Evolutionary conservation across 495 filamentous ascomycete species (phyloP), one percentile per base, ranked within the genome.

Genomic region (Aspergillus affinis): DNA sequence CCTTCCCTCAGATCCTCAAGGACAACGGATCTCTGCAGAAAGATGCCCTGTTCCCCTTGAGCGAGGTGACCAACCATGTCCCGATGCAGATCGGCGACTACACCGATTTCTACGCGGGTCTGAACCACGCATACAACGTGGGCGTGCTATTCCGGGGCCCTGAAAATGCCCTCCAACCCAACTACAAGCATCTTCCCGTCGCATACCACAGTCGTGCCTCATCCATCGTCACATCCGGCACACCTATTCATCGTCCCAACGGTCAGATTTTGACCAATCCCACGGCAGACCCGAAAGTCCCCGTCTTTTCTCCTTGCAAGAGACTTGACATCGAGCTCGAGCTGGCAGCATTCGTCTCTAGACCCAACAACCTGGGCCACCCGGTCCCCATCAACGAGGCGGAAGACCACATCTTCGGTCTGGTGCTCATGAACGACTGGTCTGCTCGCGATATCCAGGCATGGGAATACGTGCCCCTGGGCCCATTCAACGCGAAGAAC

Each of bases 361-460:
- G 72, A 44, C 77, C 79, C 10, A 94, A 89, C 65, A 69, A 80
- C 4, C 75, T 93, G 65, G 90, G 92, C 18, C 78, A 84, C 60
- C 75, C 81, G 0, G 79, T 93, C 19, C 66, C 72, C 4, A 80
- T 95, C 19, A 67, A 83, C 27, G 74, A 90, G 41, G 93, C 93
- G 0, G 85, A 88, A 54, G 85, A 93, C 45, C 78, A 84, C 65
- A 82, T 97, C 44, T 97, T 97, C 72, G 93, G 93, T 6, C 78
- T 92, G 27, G 93, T 97, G 3, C 76, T 97, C 51, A 82, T 97
- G 80, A 97, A 97, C 72, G 93, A 97, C 72, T 97, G 93, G 93
- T 92, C 88, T 61, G 93, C 92, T 10, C 79, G 93, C 53, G 93
- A 97, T 68, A 88, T 97, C 48, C 93, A 97, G 72, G 79, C 81